Base-by-base conservation (phyloP, 768 basidiomycete species). In the Russula abietina region DNA sequence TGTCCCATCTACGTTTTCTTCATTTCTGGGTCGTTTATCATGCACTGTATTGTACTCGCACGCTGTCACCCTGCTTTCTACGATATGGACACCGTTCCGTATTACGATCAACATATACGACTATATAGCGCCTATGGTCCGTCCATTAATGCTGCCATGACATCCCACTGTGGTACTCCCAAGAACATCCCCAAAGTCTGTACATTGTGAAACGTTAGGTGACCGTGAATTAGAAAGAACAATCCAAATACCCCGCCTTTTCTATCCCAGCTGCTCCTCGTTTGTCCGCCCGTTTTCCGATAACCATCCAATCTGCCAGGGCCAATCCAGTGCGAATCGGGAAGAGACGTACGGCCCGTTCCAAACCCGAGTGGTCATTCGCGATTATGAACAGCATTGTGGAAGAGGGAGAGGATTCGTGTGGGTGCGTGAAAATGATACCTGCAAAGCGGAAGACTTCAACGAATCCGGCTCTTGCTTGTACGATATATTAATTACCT, bases 41-140 rank as follows among this genome's bases (percentile, higher is more conserved):
- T 82, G 82, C 84, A 88, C 81, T 90, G 89, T 91, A 90, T 86
- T 90, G 88, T 91, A 90, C 79, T 84, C 87, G 76, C 80, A 82
- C 76, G 76, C 78, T 80, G 78, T 78, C 69, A 73, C 62, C 55
- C 70, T 71, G 69, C 69, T 79, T 76, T 78, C 55, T 61, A 77
- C 73, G 70, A 73, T 70, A 69, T 71, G 78, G 78, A 81, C 77
- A 76, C 74, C 76, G 78, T 73, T 75, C 74, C 75, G 60, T 75
- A 74, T 72, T 63, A 67, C 69, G 70, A 68, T 68, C 69, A 72
- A 73, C 73, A 74, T 75, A 75, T 70, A 72, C 73, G 69, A 63
- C 69, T 71, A 71, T 67, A 65, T 69, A 67, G 71, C 69, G 71
- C 65, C 71, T 66, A 71, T 72, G 75, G 73, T 71, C 76, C 72